Percentiles rank a stretch among this genome's conserved stretches.
Conservation (phyloP, 352 stramenopile genomes). For the Phytophthora meadii region DNA sequence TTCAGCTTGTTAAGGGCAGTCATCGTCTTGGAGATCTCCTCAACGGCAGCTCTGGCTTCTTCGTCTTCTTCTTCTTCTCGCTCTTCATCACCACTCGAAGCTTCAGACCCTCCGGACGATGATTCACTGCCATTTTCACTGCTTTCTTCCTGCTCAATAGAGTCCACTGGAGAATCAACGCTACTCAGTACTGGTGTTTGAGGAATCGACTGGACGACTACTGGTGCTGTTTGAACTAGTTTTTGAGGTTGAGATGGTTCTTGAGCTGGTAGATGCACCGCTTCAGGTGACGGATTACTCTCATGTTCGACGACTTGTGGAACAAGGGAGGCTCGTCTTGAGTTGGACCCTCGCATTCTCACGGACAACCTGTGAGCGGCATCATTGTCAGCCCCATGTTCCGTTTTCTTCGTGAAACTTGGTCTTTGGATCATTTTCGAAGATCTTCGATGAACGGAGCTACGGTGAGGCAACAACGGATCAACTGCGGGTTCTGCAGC, state of each 20-base stretch:
- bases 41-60: conserved; percentile 27
- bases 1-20: conserved; percentile 75
- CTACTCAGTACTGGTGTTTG: neutral
- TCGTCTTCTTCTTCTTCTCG: conserved; percentile 21
- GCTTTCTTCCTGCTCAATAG: conserved; percentile 11
- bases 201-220: neutral
- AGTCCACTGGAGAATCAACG: neutral
- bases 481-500: neutral
- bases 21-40: conserved; percentile 63
- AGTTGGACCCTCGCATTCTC: conserved; percentile 20
- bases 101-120: conserved; percentile 8
- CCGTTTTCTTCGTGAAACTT: conserved; percentile 27
- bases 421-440: conserved; percentile 21
- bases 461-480: conserved; percentile 20
- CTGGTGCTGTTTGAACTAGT: neutral
- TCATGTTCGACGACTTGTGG: neutral
- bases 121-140: conserved; percentile 20
- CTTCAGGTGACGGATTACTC: neutral
- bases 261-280: neutral
- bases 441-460: conserved; percentile 14
- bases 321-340: conserved; percentile 12
- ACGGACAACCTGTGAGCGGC: conserved; percentile 3
- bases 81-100: conserved; percentile 21
- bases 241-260: neutral
- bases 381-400: conserved; percentile 1